phyloP scores from a whole-genome alignment of 345 rosid genomes.

The Aethionema arabicum region DNA sequence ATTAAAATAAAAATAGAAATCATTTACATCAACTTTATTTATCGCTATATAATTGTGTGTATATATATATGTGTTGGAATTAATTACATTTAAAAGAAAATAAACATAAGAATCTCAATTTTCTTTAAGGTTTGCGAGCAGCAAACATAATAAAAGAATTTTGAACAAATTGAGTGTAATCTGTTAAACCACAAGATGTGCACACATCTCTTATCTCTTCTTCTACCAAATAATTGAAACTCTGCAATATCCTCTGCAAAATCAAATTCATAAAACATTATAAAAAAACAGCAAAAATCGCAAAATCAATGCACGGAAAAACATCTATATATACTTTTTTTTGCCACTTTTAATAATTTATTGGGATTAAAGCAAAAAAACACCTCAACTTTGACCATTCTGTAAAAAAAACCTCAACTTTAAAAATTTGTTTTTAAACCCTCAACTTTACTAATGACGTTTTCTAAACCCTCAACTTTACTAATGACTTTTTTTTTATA shows the following conservation, averaged over 20 bases:
- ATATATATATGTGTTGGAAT: no score
- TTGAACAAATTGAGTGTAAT: slow-evolving; percentile 60
- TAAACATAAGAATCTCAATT: neutral
- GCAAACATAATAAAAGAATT: slow-evolving; percentile 84
- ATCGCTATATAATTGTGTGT: no score
- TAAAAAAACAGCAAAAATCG: neutral
- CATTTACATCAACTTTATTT: neutral
- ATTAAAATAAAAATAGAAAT: no score
- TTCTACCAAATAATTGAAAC: slow-evolving; percentile 55
- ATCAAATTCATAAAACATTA: neutral
- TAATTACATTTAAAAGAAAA: neutral
- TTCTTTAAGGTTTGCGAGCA: slow-evolving; percentile 75
- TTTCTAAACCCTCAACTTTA: no score
- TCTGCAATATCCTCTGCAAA: slow-evolving; percentile 53
- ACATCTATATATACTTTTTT: no score
- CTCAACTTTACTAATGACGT: no score
- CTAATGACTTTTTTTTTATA: no score
- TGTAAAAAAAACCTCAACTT: no score
- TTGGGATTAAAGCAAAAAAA: no score
- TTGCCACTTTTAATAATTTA: slow-evolving; percentile 1
- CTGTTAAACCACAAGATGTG: slow-evolving; percentile 76
- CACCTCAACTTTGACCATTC: no score
- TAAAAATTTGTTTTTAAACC: no score
- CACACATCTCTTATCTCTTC: slow-evolving; percentile 84
- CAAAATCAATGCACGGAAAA: neutral